These are phyloP conservation scores for Pontederia paniculata DNA, from an alignment of 176 grass and related monocot genomes.

Conservation along the genomic window DNA sequence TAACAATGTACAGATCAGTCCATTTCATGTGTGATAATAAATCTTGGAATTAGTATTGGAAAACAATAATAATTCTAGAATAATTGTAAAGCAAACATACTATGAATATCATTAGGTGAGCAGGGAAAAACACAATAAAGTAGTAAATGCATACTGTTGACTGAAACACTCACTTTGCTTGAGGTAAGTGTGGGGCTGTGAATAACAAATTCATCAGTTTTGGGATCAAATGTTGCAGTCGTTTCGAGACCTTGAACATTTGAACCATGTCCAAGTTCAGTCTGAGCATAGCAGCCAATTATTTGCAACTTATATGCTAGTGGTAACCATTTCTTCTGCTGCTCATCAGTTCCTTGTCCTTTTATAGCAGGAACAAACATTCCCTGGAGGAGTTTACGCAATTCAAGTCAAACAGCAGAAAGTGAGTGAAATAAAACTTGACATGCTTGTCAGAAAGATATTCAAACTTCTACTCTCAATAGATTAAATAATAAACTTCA, in stretches of 20 bases:
- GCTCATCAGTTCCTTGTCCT: slow-evolving; percentile 91
- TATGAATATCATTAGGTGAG: neutral
- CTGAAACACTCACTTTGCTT: slow-evolving; percentile 49
- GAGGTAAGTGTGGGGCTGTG: slow-evolving; percentile 96
- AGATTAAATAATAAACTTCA: too few species aligned
- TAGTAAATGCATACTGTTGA: neutral
- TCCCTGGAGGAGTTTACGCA: slow-evolving; percentile 33
- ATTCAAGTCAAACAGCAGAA: neutral
- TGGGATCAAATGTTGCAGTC: slow-evolving; percentile 89
- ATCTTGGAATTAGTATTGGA: neutral
- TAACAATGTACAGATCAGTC: slow-evolving; percentile 4
- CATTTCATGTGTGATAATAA: neutral
- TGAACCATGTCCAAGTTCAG: slow-evolving; percentile 94
- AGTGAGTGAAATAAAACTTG: slow-evolving; percentile 9
- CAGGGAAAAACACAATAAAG: too few species aligned
- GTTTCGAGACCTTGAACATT: slow-evolving; percentile 99
- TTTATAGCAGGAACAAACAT: slow-evolving; percentile 99
- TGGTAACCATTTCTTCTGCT: slow-evolving; percentile 86
- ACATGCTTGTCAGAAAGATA: neutral
- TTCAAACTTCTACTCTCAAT: too few species aligned
- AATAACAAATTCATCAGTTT: slow-evolving; percentile 80
- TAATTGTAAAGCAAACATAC: too few species aligned
- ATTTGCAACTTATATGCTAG: slow-evolving; percentile 88
- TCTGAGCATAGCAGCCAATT: slow-evolving; percentile 98
- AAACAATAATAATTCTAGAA: too few species aligned